Evolutionary conservation across 495 filamentous ascomycete species (phyloP).

Genomic region (Podospora didyma): DNA sequence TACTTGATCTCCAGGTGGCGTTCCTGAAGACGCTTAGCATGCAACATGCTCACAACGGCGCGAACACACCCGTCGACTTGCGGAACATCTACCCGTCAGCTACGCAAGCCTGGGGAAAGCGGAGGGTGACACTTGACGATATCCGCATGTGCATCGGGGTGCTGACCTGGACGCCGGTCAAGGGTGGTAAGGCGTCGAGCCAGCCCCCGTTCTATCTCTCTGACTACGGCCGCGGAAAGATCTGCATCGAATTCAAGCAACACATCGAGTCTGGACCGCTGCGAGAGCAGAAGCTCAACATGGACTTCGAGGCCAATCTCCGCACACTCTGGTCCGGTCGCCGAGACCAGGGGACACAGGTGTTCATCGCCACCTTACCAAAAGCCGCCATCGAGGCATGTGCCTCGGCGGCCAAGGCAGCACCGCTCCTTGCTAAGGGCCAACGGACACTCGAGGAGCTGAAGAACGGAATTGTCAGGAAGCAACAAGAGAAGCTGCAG

Average conservation of each 20-base stretch:
- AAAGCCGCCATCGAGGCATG: slow-evolving; percentile 48
- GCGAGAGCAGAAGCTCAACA: slow-evolving; percentile 53
- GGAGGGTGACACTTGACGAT: slow-evolving; percentile 54
- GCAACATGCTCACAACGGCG: slow-evolving; percentile 63
- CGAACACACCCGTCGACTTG: slow-evolving; percentile 54
- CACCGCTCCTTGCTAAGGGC: slow-evolving; percentile 47
- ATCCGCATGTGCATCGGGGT: slow-evolving; percentile 54
- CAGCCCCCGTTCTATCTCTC: slow-evolving; percentile 45
- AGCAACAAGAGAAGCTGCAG: slow-evolving; percentile 31
- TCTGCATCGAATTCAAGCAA: slow-evolving; percentile 37
- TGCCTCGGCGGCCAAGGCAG: slow-evolving; percentile 40
- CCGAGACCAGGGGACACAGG: slow-evolving; percentile 14
- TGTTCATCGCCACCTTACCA: slow-evolving; percentile 53
- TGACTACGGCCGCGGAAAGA: slow-evolving; percentile 55
- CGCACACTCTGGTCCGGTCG: slow-evolving; percentile 41
- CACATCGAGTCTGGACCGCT: slow-evolving; percentile 37
- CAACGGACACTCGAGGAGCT: slow-evolving; percentile 60
- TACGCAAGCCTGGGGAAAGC: slow-evolving; percentile 57
- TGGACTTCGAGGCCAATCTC: slow-evolving; percentile 48
- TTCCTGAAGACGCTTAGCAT: slow-evolving; percentile 56
- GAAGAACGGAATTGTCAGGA: slow-evolving; percentile 45
- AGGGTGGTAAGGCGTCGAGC: slow-evolving; percentile 1
- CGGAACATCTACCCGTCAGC: slow-evolving; percentile 51
- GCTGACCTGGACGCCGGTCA: slow-evolving; percentile 25
- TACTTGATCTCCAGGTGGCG: slow-evolving; percentile 52